Evolutionary conservation across 2,329 filamentous ascomycete species (phyloP).

Genomic region (Cordyceps farinosa): DNA sequence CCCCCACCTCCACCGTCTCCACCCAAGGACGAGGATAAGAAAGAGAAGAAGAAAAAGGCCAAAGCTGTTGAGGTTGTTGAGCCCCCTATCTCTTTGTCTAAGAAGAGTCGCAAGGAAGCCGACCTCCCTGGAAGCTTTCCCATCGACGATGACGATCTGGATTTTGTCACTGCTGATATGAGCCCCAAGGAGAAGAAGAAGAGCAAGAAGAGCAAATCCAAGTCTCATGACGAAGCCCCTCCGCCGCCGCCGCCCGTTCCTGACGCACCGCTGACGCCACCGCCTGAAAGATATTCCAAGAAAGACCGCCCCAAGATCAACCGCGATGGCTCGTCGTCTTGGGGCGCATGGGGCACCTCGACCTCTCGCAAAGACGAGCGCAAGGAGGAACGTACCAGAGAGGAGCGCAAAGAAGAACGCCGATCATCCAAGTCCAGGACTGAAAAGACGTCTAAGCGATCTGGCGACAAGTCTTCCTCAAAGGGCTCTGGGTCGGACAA

Average conservation of each 20-base stretch:
- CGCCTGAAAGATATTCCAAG: constrained; percentile 58
- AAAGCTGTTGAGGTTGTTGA: constrained; percentile 31
- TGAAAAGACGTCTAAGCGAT: constrained; percentile 57
- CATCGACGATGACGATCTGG: constrained; percentile 43
- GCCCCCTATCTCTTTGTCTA: constrained; percentile 29
- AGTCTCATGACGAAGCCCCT: constrained; percentile 30
- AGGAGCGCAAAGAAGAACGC: constrained; percentile 44
- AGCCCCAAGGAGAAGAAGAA: constrained; percentile 36
- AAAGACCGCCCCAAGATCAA: constrained; percentile 76
- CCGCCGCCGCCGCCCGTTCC: constrained; percentile 38
- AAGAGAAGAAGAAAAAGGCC: constrained; percentile 39
- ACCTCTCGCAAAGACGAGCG: constrained; percentile 37
- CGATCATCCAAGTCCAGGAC: constrained; percentile 60
- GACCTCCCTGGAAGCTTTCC: constrained; percentile 58
- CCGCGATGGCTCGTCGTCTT: constrained; percentile 64
- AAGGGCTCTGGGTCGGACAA: constrained; percentile 69
- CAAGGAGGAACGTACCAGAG: constrained; percentile 13
- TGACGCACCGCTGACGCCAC: constrained; percentile 47
- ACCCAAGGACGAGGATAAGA: constrained; percentile 31
- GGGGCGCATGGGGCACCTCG: constrained; percentile 68
- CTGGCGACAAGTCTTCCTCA: constrained; percentile 57
- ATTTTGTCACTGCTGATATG: constrained; percentile 24
- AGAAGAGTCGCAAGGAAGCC: constrained; percentile 30
- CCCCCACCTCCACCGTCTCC: constrained; percentile 37
- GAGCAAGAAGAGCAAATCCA: constrained; percentile 41